phyloP scores from a whole-genome alignment of 2,329 filamentous ascomycete genomes.

The Onygenales sp. region DNA sequence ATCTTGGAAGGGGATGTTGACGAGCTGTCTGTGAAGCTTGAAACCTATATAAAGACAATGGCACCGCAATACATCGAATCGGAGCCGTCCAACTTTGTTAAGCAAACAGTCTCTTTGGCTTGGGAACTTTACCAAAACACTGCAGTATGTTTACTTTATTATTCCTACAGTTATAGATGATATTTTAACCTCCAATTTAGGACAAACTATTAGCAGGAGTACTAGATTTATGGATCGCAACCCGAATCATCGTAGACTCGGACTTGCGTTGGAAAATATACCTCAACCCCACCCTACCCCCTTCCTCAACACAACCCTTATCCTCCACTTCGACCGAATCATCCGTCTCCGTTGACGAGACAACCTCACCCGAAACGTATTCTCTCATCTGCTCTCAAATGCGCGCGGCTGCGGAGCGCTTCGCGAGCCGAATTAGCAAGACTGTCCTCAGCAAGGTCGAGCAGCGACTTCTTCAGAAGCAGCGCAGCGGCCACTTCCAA shows the following conservation, averaged over 20 bases:
- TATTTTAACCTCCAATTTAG: slow-evolving; percentile 13
- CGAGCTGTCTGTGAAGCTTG: slow-evolving; percentile 43
- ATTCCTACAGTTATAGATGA: background rate
- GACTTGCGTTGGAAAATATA: slow-evolving; percentile 41
- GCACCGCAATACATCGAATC: slow-evolving; percentile 37
- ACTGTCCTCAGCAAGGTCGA: slow-evolving; percentile 52
- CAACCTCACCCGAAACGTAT: slow-evolving; percentile 36
- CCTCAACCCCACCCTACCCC: slow-evolving; percentile 34
- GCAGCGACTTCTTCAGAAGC: slow-evolving; percentile 48
- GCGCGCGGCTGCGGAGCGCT: slow-evolving; percentile 46
- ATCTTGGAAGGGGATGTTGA: slow-evolving; percentile 42
- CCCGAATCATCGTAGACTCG: slow-evolving; percentile 43
- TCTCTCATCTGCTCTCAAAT: slow-evolving; percentile 45
- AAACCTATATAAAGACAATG: slow-evolving; percentile 44
- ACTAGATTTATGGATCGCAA: slow-evolving; percentile 49
- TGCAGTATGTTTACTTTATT: slow-evolving; percentile 20
- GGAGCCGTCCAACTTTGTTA: slow-evolving; percentile 44
- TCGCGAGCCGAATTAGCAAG: slow-evolving; percentile 43
- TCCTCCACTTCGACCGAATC: slow-evolving; percentile 31
- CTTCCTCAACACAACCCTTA: slow-evolving; percentile 26
- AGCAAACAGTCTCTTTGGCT: slow-evolving; percentile 36
- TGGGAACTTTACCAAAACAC: slow-evolving; percentile 28
- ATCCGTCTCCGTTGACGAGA: slow-evolving; percentile 30
- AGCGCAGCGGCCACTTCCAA: slow-evolving; percentile 48
- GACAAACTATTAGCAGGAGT: slow-evolving; percentile 42